These are phyloP conservation scores for Mycena vitilis DNA, from an alignment of 768 basidiomycete genomes.

Conservation along the genomic window DNA sequence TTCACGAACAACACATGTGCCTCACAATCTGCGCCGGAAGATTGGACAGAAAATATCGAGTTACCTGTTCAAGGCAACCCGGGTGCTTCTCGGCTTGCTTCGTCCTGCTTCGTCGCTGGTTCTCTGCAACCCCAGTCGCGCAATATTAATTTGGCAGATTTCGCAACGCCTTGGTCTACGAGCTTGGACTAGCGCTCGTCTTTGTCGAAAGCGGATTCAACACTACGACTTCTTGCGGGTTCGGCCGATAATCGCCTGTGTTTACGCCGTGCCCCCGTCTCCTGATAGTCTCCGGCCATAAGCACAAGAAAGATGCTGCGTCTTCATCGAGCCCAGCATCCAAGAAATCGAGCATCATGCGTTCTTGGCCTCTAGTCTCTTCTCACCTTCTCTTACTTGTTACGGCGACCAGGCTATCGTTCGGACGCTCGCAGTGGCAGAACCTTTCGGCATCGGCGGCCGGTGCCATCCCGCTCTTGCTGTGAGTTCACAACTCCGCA, in stretches of 20 bases:
- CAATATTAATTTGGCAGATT: too few relatives aligned
- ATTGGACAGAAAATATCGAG: too few relatives aligned
- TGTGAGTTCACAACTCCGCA: constrained; percentile 43
- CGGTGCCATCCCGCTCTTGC: constrained; percentile 64
- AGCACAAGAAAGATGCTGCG: background rate
- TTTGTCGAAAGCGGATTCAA: background rate
- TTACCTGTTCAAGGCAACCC: too few relatives aligned
- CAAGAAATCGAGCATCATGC: constrained; percentile 7
- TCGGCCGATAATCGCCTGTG: background rate
- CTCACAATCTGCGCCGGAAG: too few relatives aligned
- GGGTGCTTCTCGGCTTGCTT: too few relatives aligned
- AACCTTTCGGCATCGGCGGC: constrained; percentile 61
- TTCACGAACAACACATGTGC: too few relatives aligned
- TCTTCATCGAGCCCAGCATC: background rate
- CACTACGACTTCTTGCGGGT: background rate
- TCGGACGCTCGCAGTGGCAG: constrained; percentile 57
- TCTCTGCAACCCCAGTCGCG: too few relatives aligned
- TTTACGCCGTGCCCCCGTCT: background rate
- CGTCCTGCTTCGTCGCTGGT: too few relatives aligned
- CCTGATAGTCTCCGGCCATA: background rate
- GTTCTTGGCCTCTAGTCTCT: background rate
- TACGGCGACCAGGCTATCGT: background rate
- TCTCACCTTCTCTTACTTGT: too few relatives aligned
- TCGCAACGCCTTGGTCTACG: too few relatives aligned
- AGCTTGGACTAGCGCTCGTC: too few relatives aligned